Percentiles rank a stretch among this genome's conserved stretches.
phyloP scores from a whole-genome alignment of 805 yeast genomes.

The Zygosaccharomyces pseudorouxii region DNA sequence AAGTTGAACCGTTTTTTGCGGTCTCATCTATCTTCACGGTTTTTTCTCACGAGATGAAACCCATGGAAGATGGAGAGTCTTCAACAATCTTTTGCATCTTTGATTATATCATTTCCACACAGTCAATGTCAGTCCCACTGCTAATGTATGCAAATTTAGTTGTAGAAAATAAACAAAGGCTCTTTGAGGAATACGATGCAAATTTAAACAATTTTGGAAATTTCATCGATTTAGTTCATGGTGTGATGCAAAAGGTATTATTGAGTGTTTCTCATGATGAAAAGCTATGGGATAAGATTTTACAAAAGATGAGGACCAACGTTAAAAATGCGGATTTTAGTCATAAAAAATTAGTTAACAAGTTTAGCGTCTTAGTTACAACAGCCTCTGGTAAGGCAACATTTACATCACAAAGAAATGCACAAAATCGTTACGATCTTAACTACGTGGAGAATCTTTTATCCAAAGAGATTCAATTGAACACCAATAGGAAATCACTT shows the following conservation, averaged over 20 bases:
- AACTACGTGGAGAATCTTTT: constrained; percentile 13
- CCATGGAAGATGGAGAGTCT: constrained; percentile 29
- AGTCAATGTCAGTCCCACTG: constrained; percentile 50
- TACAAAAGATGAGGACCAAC: constrained; percentile 9
- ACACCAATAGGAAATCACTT: constrained; percentile 11
- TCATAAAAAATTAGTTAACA: constrained; percentile 18
- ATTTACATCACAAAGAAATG: neutral
- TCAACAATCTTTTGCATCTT: constrained; percentile 53
- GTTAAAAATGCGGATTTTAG: constrained; percentile 7
- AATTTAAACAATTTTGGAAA: constrained; percentile 29
- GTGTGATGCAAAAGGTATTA: constrained; percentile 40
- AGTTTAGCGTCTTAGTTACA: constrained; percentile 30
- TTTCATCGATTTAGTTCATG: constrained; percentile 35
- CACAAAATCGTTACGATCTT: constrained; percentile 5
- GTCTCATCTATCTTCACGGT: constrained; percentile 74
- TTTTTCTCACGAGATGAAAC: constrained; percentile 64
- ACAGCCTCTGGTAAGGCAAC: constrained; percentile 20
- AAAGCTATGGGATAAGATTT: constrained; percentile 19
- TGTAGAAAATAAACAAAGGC: constrained; percentile 40
- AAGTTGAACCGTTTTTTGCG: constrained; percentile 60
- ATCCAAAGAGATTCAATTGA: constrained; percentile 19
- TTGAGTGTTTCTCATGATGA: constrained; percentile 16
- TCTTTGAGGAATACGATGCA: constrained; percentile 33
- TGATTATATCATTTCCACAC: constrained; percentile 59
- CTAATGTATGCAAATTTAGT: constrained; percentile 60